A percentile compares a stretch with the other conserved stretches of the same genome.
Evolutionary conservation across 106 monocot genomes (phyloP).

Genomic region (Dactylorhiza incarnata): DNA sequence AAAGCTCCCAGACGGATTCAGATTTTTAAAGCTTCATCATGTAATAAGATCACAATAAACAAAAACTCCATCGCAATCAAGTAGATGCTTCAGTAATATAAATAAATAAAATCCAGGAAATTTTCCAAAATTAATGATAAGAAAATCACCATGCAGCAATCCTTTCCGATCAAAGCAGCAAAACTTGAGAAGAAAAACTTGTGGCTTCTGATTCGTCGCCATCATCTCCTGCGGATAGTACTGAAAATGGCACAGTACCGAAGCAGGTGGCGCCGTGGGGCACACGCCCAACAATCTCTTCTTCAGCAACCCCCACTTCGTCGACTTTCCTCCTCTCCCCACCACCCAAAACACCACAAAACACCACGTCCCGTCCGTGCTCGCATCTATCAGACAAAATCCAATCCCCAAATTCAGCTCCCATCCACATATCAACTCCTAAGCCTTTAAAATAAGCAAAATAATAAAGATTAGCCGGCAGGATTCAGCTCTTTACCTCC

Average conservation of each 20-base stretch:
- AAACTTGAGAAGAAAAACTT: constrained; percentile 86
- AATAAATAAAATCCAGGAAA: not conserved
- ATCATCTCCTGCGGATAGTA: constrained; percentile 29
- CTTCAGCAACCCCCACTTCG: constrained; percentile 71
- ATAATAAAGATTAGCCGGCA: not conserved
- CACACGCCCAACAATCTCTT: constrained; percentile 65
- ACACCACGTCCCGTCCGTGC: constrained; percentile 90
- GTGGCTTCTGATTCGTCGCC: constrained; percentile 17
- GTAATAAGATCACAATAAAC: not conserved
- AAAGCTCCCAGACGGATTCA: not conserved
- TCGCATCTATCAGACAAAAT: constrained; percentile 37
- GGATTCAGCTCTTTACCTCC: constrained; percentile 31
- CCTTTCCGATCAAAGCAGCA: constrained; percentile 68
- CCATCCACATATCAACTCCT: not conserved
- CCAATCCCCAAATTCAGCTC: not conserved
- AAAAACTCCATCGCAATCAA: too few species aligned
- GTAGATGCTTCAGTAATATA: not conserved
- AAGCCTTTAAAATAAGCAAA: not conserved
- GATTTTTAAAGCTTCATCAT: not conserved
- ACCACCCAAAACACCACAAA: constrained; percentile 81
- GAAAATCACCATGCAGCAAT: constrained; percentile 66
- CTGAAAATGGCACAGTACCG: constrained; percentile 21
- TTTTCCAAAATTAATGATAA: not conserved
- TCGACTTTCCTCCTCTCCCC: constrained; percentile 21
- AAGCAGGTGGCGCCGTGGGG: constrained; percentile 27